Conservation (phyloP, 1,139 yeast species). For the Hemisphaericaspora lyxosophila region DNA sequence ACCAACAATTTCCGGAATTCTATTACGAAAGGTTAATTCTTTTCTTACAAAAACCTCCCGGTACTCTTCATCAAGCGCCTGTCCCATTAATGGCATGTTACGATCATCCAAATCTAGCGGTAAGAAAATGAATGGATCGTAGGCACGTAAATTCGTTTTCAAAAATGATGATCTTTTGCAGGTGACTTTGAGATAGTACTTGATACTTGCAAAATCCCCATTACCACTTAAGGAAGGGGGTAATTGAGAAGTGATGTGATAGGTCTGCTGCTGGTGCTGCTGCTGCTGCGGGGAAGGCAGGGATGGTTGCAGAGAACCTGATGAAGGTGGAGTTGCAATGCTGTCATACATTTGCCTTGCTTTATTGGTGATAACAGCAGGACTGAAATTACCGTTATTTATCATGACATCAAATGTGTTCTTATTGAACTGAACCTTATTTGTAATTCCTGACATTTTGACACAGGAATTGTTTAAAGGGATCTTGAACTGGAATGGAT, state of each 20-base stretch:
- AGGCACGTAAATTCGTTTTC: slow-evolving; percentile 48
- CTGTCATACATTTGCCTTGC: slow-evolving; percentile 20
- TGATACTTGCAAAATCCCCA: slow-evolving; percentile 47
- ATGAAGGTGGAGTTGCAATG: slow-evolving; percentile 2
- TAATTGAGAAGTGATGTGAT: slow-evolving; percentile 45
- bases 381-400: slow-evolving; percentile 37
- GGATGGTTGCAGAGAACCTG: background rate
- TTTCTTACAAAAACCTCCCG: slow-evolving; percentile 43
- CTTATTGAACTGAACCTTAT: slow-evolving; percentile 36
- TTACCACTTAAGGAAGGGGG: slow-evolving; percentile 59
- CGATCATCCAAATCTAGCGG: slow-evolving; percentile 48
- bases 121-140: slow-evolving; percentile 52
- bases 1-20: slow-evolving; percentile 48
- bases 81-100: slow-evolving; percentile 25
- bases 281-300: slow-evolving; percentile 4
- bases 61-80: slow-evolving; percentile 22
- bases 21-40: slow-evolving; percentile 36
- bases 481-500: slow-evolving; percentile 56
- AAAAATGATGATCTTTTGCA: slow-evolving; percentile 56
- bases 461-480: slow-evolving; percentile 54
- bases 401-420: slow-evolving; percentile 32
- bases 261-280: slow-evolving; percentile 15
- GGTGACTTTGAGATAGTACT: slow-evolving; percentile 59
- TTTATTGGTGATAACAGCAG: slow-evolving; percentile 20
- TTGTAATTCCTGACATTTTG: slow-evolving; percentile 42